These are phyloP conservation scores for Ustilago cynodontis DNA, from an alignment of 1,284 basidiomycete species.

Conservation along the genomic window DNA sequence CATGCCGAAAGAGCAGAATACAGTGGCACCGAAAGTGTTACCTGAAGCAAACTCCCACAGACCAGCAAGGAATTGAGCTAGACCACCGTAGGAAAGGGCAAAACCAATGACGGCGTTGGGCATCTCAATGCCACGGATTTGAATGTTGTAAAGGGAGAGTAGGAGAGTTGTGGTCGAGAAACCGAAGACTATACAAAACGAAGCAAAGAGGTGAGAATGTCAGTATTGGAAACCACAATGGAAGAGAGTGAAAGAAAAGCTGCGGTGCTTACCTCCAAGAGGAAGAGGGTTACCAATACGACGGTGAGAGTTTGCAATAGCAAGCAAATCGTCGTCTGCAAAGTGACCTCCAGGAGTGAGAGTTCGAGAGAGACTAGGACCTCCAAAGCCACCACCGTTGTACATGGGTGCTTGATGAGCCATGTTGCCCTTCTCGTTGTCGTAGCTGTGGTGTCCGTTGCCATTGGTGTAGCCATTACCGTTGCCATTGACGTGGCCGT, in stretches of 20 bases:
- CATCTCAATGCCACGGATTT: constrained; percentile 39
- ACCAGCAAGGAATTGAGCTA: constrained; percentile 57
- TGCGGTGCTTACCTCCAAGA: constrained; percentile 50
- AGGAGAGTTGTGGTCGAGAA: constrained; percentile 54
- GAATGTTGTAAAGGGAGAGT: constrained; percentile 54
- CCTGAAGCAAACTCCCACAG: constrained; percentile 60
- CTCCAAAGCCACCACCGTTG: constrained; percentile 23
- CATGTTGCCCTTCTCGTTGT: constrained; percentile 24
- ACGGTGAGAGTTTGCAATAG: constrained; percentile 50
- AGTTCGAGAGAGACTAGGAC: constrained; percentile 22
- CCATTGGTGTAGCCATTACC: constrained; percentile 8
- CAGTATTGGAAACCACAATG: not conserved
- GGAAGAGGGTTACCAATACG: constrained; percentile 54
- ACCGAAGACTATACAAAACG: constrained; percentile 28
- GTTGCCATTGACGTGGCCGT: constrained; percentile 7
- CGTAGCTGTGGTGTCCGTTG: constrained; percentile 20
- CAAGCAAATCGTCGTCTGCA: constrained; percentile 53
- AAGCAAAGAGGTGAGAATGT: not conserved
- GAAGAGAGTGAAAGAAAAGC: not conserved
- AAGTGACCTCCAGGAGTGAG: constrained; percentile 57
- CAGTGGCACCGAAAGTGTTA: constrained; percentile 60
- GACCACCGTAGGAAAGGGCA: constrained; percentile 45
- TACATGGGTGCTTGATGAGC: constrained; percentile 43
- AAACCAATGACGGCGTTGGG: constrained; percentile 49
- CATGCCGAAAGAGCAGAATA: constrained; percentile 51